Percentiles rank a stretch among this genome's conserved stretches.
These are phyloP conservation scores for Maudiozyma humilis DNA, from an alignment of 1,139 yeast genomes.

Conservation along the genomic window DNA sequence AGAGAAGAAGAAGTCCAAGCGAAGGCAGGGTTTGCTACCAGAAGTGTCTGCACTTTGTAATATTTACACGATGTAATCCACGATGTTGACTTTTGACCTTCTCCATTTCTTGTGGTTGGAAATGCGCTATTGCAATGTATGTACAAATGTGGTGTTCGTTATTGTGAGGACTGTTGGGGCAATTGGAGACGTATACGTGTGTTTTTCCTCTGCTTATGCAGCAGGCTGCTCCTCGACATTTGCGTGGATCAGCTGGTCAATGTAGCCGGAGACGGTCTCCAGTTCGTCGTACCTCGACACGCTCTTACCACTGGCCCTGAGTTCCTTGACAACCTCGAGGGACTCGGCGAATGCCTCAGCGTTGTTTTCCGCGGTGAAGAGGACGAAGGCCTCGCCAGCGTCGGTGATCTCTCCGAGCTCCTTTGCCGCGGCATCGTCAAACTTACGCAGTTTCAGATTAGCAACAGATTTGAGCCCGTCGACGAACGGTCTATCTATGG, in stretches of 20 bases:
- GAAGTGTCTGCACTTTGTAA: no score
- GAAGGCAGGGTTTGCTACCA: no score
- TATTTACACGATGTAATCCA: conserved; percentile 2
- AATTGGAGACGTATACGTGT: no score
- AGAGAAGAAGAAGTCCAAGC: no score
- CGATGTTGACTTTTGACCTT: no score
- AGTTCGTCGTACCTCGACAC: conserved; percentile 32
- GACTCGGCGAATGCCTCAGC: conserved; percentile 45
- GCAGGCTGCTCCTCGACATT: conserved; percentile 6
- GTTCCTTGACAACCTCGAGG: conserved; percentile 41
- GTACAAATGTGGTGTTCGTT: not conserved
- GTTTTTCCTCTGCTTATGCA: no score
- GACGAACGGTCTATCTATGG: conserved; percentile 55
- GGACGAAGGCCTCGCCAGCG: conserved; percentile 43
- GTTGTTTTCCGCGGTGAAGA: conserved; percentile 41
- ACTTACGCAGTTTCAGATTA: conserved; percentile 51
- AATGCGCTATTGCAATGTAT: no score
- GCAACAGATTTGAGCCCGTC: conserved; percentile 64
- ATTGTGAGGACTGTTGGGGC: no score
- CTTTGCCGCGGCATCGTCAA: conserved; percentile 22
- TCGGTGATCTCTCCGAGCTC: conserved; percentile 31
- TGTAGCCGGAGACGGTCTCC: conserved; percentile 28
- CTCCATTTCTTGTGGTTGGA: no score
- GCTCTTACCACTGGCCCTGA: conserved; percentile 26
- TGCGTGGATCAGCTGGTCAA: conserved; percentile 20